These are phyloP conservation scores for Eucalyptus marginata DNA, from an alignment of 345 rosid species.

Conservation along the genomic window DNA sequence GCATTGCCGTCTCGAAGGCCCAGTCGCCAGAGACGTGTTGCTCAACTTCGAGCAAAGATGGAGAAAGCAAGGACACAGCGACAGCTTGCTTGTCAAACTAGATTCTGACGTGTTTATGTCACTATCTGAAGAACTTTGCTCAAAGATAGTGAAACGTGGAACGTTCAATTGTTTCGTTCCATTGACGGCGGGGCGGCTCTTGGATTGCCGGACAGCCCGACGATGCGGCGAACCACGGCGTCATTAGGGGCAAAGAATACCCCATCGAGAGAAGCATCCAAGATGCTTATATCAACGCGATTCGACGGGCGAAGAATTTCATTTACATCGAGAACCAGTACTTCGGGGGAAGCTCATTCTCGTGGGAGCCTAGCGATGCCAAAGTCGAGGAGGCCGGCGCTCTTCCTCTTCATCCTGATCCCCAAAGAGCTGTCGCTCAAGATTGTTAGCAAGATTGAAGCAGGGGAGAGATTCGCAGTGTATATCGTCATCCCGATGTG, in stretches of 20 bases:
- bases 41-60: constrained; percentile 41
- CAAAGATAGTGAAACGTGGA: constrained; percentile 25
- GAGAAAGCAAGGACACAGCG: constrained; percentile 28
- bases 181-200: constrained; percentile 36
- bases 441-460: constrained; percentile 27
- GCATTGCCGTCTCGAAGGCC: constrained; percentile 35
- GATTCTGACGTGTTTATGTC: background rate
- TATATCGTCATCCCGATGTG: constrained; percentile 47
- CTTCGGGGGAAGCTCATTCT: constrained; percentile 32
- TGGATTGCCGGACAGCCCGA: constrained; percentile 21
- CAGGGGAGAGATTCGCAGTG: constrained; percentile 32
- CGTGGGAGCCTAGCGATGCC: constrained; percentile 11
- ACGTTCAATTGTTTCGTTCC: constrained; percentile 30
- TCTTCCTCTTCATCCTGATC: constrained; percentile 23
- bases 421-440: constrained; percentile 38
- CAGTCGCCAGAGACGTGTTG: constrained; percentile 33
- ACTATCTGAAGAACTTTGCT: constrained; percentile 5
- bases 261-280: constrained; percentile 35
- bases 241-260: constrained; percentile 17
- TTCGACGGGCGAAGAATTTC: constrained; percentile 33
- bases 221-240: constrained; percentile 17
- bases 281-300: constrained; percentile 35
- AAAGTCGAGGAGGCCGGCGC: constrained; percentile 15
- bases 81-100: constrained; percentile 6
- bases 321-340: constrained; percentile 40